Evolutionary conservation across 163 green algal genomes (phyloP), one percentile per base, ranked within the genome.

Genomic region (Chlorella variabilis): DNA sequence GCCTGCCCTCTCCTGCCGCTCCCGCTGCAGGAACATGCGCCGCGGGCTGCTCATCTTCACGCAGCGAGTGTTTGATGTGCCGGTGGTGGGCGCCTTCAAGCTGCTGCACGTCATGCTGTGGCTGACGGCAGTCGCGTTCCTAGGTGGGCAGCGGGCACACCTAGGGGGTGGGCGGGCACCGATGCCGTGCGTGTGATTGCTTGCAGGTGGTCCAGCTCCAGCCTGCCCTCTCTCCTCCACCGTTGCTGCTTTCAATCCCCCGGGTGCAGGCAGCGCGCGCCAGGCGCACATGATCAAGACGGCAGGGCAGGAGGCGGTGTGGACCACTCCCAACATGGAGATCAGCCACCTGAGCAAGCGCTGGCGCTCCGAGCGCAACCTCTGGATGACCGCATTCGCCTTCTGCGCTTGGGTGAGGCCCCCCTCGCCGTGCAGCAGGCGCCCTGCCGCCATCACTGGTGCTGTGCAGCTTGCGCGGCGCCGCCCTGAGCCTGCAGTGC

Each of bases 81-180:
- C 59, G 4, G 25, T 88, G 18, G 33, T 92, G 1, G 80, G 86
- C 2, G 75, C 82, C 31, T 92, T 95, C 73, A 91, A 93, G 81
- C 59, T 91, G 41, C 59, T 89, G 23, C 85, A 89, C 33, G 74
- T 89, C 23, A 86, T 88, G 70, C 71, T 89, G 21, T 86, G 86
- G 54, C n/a, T 89, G 21, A 84, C 81, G 8, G 62, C 48, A 5
- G 61, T 86, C 0, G 71, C 75, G 6, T 81, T 88, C 48, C 39
- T 89, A 2, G 70, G 78, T 83, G 66, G 33, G 80, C 38, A 42
- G 3, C 33, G 25, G 49, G 63, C 15, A n/a, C 4, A 39, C 25
- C 20, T 31, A 51, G 33, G 33, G n/a, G n/a, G n/a, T n/a, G n/a
- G n/a, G n/a, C n/a, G n/a, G n/a, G n/a, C n/a, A n/a, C n/a, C n/a